These are phyloP conservation scores for Phialemoniopsis sp. DNA, from an alignment of 2,329 filamentous ascomycete species.

Conservation along the genomic window DNA sequence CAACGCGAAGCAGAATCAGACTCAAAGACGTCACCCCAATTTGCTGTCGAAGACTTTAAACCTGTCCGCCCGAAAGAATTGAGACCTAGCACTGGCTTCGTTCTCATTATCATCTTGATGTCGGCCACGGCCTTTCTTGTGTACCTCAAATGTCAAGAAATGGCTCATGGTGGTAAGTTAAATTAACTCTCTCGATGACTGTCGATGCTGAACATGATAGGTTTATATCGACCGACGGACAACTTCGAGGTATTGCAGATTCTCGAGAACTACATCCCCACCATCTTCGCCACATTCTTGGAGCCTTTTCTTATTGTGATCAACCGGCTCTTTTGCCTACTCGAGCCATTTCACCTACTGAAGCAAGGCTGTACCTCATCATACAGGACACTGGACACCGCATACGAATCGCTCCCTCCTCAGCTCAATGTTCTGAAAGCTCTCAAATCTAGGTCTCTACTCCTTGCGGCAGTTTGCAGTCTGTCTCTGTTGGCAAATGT, in stretches of 20 bases:
- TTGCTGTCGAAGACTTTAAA: constrained; percentile 3
- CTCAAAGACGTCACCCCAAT: constrained; percentile 1
- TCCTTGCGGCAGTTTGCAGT: constrained; percentile 40
- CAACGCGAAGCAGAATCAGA: too few species aligned
- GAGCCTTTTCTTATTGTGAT: constrained; percentile 55
- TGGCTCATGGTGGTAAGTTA: constrained; percentile 6
- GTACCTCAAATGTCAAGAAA: constrained; percentile 11
- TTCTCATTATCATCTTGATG: constrained; percentile 3
- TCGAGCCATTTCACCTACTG: constrained; percentile 51
- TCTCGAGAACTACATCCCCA: constrained; percentile 47
- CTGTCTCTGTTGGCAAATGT: constrained; percentile 48
- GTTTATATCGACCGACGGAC: constrained; percentile 19
- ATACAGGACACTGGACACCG: constrained; percentile 29
- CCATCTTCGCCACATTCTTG: constrained; percentile 46
- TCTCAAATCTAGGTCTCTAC: constrained; percentile 33
- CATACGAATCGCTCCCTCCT: constrained; percentile 52
- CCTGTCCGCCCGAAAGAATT: constrained; percentile 1
- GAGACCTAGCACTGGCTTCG: neutral
- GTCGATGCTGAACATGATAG: constrained; percentile 11
- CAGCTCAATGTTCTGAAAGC: constrained; percentile 45
- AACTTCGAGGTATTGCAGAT: constrained; percentile 30
- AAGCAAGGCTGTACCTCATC: constrained; percentile 28
- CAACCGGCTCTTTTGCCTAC: constrained; percentile 45
- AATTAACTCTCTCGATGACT: neutral
- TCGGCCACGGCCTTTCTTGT: constrained; percentile 3